A percentile compares a stretch with the other conserved stretches of the same genome.
Conservation (phyloP, 2,329 filamentous ascomycete genomes). For the Diaporthe citrichinensis region DNA sequence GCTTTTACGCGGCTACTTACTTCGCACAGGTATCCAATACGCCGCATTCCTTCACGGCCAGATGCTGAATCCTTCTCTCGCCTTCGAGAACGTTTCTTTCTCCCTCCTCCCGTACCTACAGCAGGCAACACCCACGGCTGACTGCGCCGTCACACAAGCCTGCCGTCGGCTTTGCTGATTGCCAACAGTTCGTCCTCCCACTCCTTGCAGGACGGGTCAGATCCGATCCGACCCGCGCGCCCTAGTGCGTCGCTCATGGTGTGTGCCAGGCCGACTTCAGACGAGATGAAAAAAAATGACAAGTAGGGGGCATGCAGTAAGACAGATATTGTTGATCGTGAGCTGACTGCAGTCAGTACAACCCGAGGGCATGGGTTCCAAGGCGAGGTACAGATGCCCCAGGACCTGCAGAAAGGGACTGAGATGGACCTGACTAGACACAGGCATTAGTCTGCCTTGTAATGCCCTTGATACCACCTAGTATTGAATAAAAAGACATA, state of each 20-base stretch:
- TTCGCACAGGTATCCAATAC: too few relatives aligned
- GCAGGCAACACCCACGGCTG: not conserved
- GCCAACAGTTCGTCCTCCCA: slow-evolving; percentile 22
- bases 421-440: not conserved
- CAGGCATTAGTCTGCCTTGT: not conserved
- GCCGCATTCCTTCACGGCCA: too few relatives aligned
- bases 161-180: not conserved
- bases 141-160: not conserved
- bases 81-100: slow-evolving; percentile 18
- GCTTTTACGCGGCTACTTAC: too few relatives aligned
- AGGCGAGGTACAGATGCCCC: not conserved
- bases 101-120: not conserved
- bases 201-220: slow-evolving; percentile 25
- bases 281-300: slow-evolving; percentile 4
- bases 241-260: slow-evolving; percentile 10
- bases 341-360: slow-evolving; percentile 17
- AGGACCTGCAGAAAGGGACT: not conserved
- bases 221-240: slow-evolving; percentile 27
- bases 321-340: not conserved
- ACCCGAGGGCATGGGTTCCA: not conserved
- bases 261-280: slow-evolving; percentile 6
- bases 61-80: slow-evolving; percentile 16
- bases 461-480: too few relatives aligned
- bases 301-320: not conserved
- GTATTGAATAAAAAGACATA: not conserved